These are phyloP conservation scores for Boletellus ananiceps DNA, from an alignment of 768 basidiomycete species.

Conservation along the genomic window DNA sequence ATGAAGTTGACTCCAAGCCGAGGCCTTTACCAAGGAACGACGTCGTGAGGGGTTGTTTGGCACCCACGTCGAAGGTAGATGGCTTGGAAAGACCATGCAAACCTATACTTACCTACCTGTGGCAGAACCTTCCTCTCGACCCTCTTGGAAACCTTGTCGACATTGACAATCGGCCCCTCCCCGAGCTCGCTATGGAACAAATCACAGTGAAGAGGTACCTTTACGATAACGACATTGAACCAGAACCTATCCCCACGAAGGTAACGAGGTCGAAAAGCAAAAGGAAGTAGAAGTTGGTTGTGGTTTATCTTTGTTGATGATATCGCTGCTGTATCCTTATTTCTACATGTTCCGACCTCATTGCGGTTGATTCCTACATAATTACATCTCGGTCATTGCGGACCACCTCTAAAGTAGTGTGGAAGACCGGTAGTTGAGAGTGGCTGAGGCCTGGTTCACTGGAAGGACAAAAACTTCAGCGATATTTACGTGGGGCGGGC, in stretches of 20 bases:
- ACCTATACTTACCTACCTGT: slow-evolving; percentile 5
- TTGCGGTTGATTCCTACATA: neutral
- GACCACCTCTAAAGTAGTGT: slow-evolving; percentile 9
- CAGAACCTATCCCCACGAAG: slow-evolving; percentile 34
- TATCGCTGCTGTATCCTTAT: slow-evolving; percentile 34
- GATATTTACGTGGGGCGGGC: slow-evolving; percentile 89
- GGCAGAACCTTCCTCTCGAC: slow-evolving; percentile 59
- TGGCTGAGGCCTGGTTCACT: slow-evolving; percentile 72
- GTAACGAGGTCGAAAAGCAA: slow-evolving; percentile 55
- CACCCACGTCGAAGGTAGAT: slow-evolving; percentile 61
- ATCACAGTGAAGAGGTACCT: slow-evolving; percentile 74
- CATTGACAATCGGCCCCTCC: slow-evolving; percentile 46
- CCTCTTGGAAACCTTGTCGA: slow-evolving; percentile 66
- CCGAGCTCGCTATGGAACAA: slow-evolving; percentile 58
- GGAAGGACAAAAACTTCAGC: slow-evolving; percentile 77
- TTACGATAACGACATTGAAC: slow-evolving; percentile 66
- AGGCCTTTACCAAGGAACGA: slow-evolving; percentile 41
- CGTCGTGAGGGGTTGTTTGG: slow-evolving; percentile 59
- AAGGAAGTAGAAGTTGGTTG: slow-evolving; percentile 37
- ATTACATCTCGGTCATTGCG: neutral
- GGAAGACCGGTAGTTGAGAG: slow-evolving; percentile 50
- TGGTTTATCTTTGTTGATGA: slow-evolving; percentile 16
- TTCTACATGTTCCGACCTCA: slow-evolving; percentile 9
- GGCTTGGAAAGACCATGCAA: neutral
- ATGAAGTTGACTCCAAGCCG: slow-evolving; percentile 55